Evolutionary conservation across 768 basidiomycete species (phyloP), one percentile per base, ranked within the genome.

Genomic region (Lanmaoa rubissima): DNA sequence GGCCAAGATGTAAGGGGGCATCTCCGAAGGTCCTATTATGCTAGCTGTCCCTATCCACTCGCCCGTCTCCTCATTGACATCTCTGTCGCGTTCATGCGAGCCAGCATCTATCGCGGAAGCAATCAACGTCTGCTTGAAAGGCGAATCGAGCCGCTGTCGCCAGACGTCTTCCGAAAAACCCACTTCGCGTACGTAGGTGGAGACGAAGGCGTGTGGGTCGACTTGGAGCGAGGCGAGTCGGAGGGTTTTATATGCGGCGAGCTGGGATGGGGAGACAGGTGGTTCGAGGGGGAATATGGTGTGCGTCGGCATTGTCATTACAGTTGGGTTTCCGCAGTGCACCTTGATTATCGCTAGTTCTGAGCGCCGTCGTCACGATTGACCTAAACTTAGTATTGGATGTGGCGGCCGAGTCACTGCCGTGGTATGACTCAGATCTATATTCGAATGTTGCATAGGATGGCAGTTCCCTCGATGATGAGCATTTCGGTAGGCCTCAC

Each of bases 111-210:
- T 13, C 21, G 24, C 51, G 3, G 66, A 48, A 34, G 60, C 61
- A 11, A 72, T 48, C 5, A 69, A 21, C n/a, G 62, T 65, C 44
- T 1, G 58, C 17, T 53, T 58, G 36, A 36, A 59, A 1, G 48
- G 32, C 13, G 59, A 57, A 34, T 61, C 55, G 24, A 71, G 42
- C 4, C 61, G 65, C 46, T 60, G n/a, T 28, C 46, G 51, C 67
- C 71, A 72, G 17, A 60, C 19, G 2, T 67, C 61, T 4, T 65
- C 62, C 1, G 63, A 48, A 53, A 65, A 61, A 5, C 61, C 55
- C 16, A 45, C 43, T 45, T 71, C 69, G 35, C 55, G 54, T n/a
- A 55, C 55, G 17, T 71, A 65, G 26, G 26, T 65, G 26, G 71
- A 67, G 1, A 7, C 4, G 32, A 71, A 73, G 4, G 55, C 56